phyloP scores from a whole-genome alignment of 768 basidiomycete species.

The Suillus paluster region DNA sequence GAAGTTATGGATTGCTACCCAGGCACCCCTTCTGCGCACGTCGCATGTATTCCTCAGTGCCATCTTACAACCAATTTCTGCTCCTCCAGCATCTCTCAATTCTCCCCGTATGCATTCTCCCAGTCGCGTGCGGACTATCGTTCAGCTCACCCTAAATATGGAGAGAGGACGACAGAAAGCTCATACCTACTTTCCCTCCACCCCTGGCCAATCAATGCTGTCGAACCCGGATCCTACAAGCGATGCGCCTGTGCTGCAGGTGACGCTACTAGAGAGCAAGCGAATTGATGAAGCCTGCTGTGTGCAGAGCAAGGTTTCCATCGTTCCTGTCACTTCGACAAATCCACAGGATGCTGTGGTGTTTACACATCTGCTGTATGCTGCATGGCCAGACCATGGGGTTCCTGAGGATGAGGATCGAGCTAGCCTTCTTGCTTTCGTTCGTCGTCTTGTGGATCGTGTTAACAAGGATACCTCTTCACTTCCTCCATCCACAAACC shows the following conservation, averaged over 20 bases:
- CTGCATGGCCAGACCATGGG: conserved; percentile 85
- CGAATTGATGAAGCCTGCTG: conserved; percentile 61
- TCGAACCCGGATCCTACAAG: conserved; percentile 50
- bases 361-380: conserved; percentile 75
- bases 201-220: conserved; percentile 55
- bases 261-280: conserved; percentile 56
- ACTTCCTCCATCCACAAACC: conserved; percentile 25
- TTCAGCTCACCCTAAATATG: conserved; percentile 78
- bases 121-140: conserved; percentile 69
- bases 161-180: conserved; percentile 77
- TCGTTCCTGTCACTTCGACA: conserved; percentile 42
- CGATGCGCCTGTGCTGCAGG: conserved; percentile 50
- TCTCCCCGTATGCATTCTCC: conserved; percentile 17
- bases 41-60: conserved; percentile 78
- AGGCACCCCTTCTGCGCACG: conserved; percentile 76
- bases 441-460: conserved; percentile 65
- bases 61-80: conserved; percentile 53
- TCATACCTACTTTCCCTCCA: conserved; percentile 72
- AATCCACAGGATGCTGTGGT: conserved; percentile 40
- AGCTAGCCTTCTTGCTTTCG: conserved; percentile 61
- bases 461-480: conserved; percentile 54
- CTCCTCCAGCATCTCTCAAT: conserved; percentile 36
- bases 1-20: conserved; percentile 86
- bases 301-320: conserved; percentile 61
- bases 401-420: conserved; percentile 69